These are phyloP conservation scores for Chenopodium album DNA, from an alignment of 148 eudicot species.

Conservation along the genomic window DNA sequence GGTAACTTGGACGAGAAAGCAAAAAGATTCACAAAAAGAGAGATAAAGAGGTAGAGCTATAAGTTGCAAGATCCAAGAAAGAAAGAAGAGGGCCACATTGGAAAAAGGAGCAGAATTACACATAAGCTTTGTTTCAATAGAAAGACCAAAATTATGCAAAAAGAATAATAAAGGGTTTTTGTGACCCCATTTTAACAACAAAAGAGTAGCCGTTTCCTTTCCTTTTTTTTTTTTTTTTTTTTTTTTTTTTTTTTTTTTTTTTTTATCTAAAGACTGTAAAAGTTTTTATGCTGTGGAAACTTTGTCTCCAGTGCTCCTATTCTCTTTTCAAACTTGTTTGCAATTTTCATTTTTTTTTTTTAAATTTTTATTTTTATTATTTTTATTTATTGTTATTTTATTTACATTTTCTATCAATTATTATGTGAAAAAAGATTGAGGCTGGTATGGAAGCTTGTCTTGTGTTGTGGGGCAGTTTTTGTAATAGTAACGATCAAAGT, in stretches of 20 bases:
- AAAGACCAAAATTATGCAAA: slow-evolving; percentile 26
- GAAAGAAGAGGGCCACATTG: background rate
- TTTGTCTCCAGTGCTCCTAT: slow-evolving; percentile 48
- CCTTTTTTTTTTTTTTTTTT: slow-evolving; percentile 16
- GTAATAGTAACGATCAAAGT: slow-evolving; percentile 32
- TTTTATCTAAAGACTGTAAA: slow-evolving; percentile 51
- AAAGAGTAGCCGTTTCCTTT: slow-evolving; percentile 41
- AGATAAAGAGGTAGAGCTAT: background rate
- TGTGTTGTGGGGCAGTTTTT: slow-evolving; percentile 34
- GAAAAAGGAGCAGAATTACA: background rate
- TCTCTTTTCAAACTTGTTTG: slow-evolving; percentile 19
- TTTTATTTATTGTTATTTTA: too few species aligned
- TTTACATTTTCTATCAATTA: too few species aligned
- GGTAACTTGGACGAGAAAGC: background rate
- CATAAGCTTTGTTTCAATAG: background rate
- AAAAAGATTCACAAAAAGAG: background rate
- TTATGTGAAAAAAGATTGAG: slow-evolving; percentile 5
- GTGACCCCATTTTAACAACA: slow-evolving; percentile 34
- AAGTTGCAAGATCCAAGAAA: slow-evolving; percentile 58
- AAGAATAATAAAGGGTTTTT: slow-evolving; percentile 37
- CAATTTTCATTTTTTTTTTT: background rate
- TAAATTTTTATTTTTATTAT: background rate
- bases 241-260: background rate
- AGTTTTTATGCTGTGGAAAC: slow-evolving; percentile 59
- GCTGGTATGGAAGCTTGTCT: slow-evolving; percentile 39